Evolutionary conservation across 441 rosid genomes (phyloP).

Genomic region (Dalechampia spathulata): DNA sequence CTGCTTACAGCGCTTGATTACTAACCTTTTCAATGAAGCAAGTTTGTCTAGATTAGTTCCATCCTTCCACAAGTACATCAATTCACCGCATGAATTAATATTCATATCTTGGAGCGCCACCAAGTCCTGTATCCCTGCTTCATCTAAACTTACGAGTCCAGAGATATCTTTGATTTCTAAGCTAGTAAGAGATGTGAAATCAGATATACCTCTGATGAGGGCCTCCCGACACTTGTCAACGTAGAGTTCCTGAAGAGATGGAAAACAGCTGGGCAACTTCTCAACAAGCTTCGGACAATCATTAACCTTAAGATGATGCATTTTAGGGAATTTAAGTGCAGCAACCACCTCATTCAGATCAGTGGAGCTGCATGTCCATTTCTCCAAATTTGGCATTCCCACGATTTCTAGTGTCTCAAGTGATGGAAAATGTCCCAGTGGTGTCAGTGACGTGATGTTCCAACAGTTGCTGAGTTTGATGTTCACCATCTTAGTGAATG

Average conservation of each 20-base stretch:
- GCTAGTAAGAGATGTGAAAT: not conserved
- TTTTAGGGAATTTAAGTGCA: not conserved
- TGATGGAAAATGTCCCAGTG: not conserved
- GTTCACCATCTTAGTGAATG: not conserved
- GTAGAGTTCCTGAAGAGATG: not conserved
- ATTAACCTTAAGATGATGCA: not conserved
- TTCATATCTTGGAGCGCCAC: conserved; percentile 2
- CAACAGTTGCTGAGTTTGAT: not conserved
- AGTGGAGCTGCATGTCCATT: not conserved
- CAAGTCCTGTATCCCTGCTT: not conserved
- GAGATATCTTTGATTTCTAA: not conserved
- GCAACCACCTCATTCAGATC: too few relatives aligned
- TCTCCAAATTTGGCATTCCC: not conserved
- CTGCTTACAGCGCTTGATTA: not conserved
- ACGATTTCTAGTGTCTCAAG: too few relatives aligned
- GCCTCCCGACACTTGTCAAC: not conserved
- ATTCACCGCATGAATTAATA: not conserved
- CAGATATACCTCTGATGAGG: not conserved
- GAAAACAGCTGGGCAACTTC: not conserved
- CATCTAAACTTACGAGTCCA: not conserved
- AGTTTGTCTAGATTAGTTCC: not conserved
- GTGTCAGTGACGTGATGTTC: not conserved
- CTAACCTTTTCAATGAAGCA: not conserved
- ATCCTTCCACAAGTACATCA: conserved; percentile 2
- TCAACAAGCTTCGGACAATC: not conserved